Evolutionary conservation across 1,284 basidiomycete species (phyloP).

Genomic region (Volvariella volvacea): DNA sequence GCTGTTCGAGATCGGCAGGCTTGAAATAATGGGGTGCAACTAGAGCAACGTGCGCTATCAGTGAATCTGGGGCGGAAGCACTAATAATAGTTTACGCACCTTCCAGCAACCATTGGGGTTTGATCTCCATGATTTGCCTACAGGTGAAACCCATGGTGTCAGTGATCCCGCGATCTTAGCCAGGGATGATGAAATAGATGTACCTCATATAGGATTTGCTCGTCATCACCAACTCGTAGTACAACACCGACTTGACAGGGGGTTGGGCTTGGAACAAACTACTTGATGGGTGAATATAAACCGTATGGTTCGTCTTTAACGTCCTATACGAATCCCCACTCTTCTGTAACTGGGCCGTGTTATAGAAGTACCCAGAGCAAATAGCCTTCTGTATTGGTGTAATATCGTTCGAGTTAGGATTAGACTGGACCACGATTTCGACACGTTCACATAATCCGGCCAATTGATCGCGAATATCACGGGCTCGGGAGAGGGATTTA

Average conservation of each 20-base stretch:
- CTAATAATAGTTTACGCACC: slow-evolving; percentile 37
- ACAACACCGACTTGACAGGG: slow-evolving; percentile 84
- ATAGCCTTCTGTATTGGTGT: slow-evolving; percentile 92
- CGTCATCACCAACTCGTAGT: slow-evolving; percentile 92
- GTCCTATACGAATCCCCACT: slow-evolving; percentile 91
- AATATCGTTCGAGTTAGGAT: slow-evolving; percentile 88
- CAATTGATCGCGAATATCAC: slow-evolving; percentile 95
- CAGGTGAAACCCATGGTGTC: slow-evolving; percentile 13
- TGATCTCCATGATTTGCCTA: slow-evolving; percentile 97
- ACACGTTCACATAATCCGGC: slow-evolving; percentile 94
- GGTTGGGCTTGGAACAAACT: slow-evolving; percentile 94
- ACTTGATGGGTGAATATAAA: slow-evolving; percentile 95
- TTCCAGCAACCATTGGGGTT: slow-evolving; percentile 90
- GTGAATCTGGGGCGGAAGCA: not conserved
- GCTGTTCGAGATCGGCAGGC: slow-evolving; percentile 77
- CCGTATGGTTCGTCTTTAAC: slow-evolving; percentile 91
- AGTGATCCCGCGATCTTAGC: not conserved
- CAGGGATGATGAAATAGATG: slow-evolving; percentile 12
- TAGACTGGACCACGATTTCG: slow-evolving; percentile 84
- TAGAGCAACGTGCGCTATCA: slow-evolving; percentile 20
- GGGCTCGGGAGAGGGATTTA: slow-evolving; percentile 89
- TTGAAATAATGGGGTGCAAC: slow-evolving; percentile 96
- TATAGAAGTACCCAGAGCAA: slow-evolving; percentile 94
- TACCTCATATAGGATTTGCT: slow-evolving; percentile 80
- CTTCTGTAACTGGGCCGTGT: slow-evolving; percentile 85